These are phyloP conservation scores for Chrysosporium queenslandicum DNA, from an alignment of 2,329 filamentous ascomycete genomes.

Conservation along the genomic window DNA sequence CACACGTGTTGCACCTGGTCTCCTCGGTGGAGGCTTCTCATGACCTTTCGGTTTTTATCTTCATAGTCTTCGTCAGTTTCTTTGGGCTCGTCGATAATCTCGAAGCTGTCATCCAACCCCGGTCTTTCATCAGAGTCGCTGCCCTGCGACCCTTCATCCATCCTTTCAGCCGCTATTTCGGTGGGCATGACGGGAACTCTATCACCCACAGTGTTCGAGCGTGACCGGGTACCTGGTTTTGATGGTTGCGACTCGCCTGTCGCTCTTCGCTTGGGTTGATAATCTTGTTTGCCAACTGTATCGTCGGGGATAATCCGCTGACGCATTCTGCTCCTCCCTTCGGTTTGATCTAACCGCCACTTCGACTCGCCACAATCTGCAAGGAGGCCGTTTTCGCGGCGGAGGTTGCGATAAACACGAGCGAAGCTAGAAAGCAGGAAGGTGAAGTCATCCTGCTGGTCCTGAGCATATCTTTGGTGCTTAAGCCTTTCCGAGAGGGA, in stretches of 20 bases:
- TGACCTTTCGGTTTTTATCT: conserved; percentile 96
- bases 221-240: conserved; percentile 33
- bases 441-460: conserved; percentile 79
- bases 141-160: conserved; percentile 25
- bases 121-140: conserved; percentile 30
- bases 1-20: conserved; percentile 89
- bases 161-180: conserved; percentile 25
- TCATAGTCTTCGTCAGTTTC: conserved; percentile 79
- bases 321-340: conserved; percentile 91
- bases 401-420: conserved; percentile 68
- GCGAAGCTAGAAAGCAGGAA: conserved; percentile 67
- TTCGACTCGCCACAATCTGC: conserved; percentile 54
- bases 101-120: conserved; percentile 77
- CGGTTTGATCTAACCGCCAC: conserved; percentile 92
- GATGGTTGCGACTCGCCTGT: conserved; percentile 32
- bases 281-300: conserved; percentile 57
- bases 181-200: conserved; percentile 35
- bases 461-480: conserved; percentile 77
- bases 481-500: conserved; percentile 86
- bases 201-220: conserved; percentile 30
- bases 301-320: conserved; percentile 74
- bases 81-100: conserved; percentile 87
- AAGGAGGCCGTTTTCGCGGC: conserved; percentile 71
- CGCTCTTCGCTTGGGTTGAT: conserved; percentile 71
- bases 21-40: conserved; percentile 81